These are phyloP conservation scores for Fomitopsis pulvina DNA, from an alignment of 768 basidiomycete species.

Conservation along the genomic window DNA sequence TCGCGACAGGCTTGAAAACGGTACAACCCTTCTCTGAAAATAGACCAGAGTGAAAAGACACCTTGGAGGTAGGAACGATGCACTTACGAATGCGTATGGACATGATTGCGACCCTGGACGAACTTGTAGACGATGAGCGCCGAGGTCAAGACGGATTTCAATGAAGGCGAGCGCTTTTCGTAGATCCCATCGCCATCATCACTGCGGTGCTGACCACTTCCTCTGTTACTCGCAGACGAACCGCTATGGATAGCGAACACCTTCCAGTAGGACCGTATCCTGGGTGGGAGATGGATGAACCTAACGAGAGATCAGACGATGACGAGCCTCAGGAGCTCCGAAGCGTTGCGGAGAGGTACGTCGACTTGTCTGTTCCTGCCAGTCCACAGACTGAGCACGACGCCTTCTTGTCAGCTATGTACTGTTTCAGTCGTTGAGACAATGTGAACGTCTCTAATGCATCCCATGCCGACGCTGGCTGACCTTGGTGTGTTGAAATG, in stretches of 20 bases:
- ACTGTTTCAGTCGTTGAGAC: slow-evolving; percentile 59
- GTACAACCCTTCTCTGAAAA: slow-evolving; percentile 62
- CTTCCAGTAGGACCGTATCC: slow-evolving; percentile 53
- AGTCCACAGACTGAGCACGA: neutral
- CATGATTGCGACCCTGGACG: slow-evolving; percentile 25
- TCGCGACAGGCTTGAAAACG: slow-evolving; percentile 62
- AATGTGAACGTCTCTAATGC: slow-evolving; percentile 40
- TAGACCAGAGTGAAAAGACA: neutral
- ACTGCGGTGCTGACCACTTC: neutral
- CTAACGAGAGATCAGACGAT: slow-evolving; percentile 14
- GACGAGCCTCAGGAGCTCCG: slow-evolving; percentile 27
- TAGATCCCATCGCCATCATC: neutral
- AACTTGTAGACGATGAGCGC: too few relatives aligned
- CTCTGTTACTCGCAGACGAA: neutral
- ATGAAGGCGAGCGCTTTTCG: neutral
- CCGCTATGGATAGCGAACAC: slow-evolving; percentile 15
- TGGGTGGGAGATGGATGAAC: slow-evolving; percentile 52
- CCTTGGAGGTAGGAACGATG: neutral
- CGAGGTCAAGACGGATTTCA: neutral
- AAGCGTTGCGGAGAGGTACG: slow-evolving; percentile 54
- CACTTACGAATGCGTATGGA: slow-evolving; percentile 57
- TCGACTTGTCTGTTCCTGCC: neutral
- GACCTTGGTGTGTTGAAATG: too few relatives aligned
- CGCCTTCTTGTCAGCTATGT: slow-evolving; percentile 38
- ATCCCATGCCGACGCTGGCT: too few relatives aligned